These are phyloP conservation scores for Lachnellula hyalina DNA, from an alignment of 2,329 filamentous ascomycete genomes.

Conservation along the genomic window DNA sequence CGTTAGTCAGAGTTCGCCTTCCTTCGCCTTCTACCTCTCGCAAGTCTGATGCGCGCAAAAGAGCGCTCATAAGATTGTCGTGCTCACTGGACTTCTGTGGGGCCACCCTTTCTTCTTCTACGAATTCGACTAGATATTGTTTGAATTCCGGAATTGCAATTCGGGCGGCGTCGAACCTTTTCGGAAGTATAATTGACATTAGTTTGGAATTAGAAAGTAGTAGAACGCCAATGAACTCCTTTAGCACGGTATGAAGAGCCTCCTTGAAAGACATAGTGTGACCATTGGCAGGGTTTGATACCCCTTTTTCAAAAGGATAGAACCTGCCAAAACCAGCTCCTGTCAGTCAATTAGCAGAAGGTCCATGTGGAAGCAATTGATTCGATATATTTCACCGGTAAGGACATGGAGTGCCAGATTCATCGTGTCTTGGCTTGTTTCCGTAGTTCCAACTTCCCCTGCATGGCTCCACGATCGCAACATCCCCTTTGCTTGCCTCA, in stretches of 20 bases:
- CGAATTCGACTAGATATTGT: conserved; percentile 9
- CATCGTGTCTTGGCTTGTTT: conserved; percentile 37
- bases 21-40: conserved; percentile 13
- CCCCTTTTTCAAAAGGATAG: conserved; percentile 3
- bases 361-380: no score
- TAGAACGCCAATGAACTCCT: background rate
- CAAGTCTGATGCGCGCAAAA: conserved; percentile 26
- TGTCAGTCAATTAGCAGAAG: background rate
- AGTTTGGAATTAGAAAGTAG: background rate
- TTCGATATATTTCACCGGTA: conserved; percentile 28
- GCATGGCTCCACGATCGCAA: conserved; percentile 18
- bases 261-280: conserved; percentile 9
- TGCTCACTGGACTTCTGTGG: conserved; percentile 22
- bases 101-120: conserved; percentile 6
- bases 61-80: conserved; percentile 31
- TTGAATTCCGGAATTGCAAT: conserved; percentile 4
- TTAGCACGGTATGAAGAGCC: conserved; percentile 1
- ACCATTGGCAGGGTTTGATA: conserved; percentile 9
- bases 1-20: conserved; percentile 29
- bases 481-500: conserved; percentile 31
- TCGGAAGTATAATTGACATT: background rate
- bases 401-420: conserved; percentile 46
- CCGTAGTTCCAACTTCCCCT: conserved; percentile 14
- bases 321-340: conserved; percentile 39
- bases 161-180: background rate